Evolutionary conservation across 2,329 filamentous ascomycete genomes (phyloP), one percentile per base, ranked within the genome.

Genomic region (Aurifilum marmelostoma): DNA sequence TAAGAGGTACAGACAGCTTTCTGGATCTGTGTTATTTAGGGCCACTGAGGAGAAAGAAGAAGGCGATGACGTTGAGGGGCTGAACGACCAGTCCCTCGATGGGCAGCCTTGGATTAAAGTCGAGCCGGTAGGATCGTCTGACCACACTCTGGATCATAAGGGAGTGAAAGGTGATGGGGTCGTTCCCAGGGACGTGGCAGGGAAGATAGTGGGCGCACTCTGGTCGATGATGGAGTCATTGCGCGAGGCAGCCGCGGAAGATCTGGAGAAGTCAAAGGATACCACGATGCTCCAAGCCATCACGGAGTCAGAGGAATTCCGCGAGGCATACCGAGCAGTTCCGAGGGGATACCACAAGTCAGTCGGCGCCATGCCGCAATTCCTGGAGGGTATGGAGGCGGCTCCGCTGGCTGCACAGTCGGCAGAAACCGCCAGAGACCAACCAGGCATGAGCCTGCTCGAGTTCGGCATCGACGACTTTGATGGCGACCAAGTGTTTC

Each of bases 401-500:
- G 66, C 66, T 5, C 66, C 66, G 29, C 61, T 67, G 27, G 66
- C 66, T 21, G 66, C 66, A 27, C 66, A 63, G 52, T 67, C 66
- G 37, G 66, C 66, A 9, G 66, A 67, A 50, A 34, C 59, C 18
- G 21, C 61, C 21, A 27, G 50, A 8, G 66, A 50, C 16, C 66
- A 32, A 29, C 60, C 34, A 12, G 66, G 66, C 18, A 58, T 67
- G 66, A 60, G 66, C 43, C 41, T 67, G 60, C 66, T 67, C 14
- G 66, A 67, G 39, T 67, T 67, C 24, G 66, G 60, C 6, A 63
- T 67, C 16, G 66, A 67, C 11, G 66, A 67, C 11, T 67, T 67
- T 32, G 66, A 59, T 1, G 66, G 66, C 61, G 66, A 67, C n/a
- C 66, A 67, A 58, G 60, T 67, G 24, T 67, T 67, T n/a, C 37